Conservation (phyloP, 495 filamentous ascomycete species). For the Pyrenula aspistea region DNA sequence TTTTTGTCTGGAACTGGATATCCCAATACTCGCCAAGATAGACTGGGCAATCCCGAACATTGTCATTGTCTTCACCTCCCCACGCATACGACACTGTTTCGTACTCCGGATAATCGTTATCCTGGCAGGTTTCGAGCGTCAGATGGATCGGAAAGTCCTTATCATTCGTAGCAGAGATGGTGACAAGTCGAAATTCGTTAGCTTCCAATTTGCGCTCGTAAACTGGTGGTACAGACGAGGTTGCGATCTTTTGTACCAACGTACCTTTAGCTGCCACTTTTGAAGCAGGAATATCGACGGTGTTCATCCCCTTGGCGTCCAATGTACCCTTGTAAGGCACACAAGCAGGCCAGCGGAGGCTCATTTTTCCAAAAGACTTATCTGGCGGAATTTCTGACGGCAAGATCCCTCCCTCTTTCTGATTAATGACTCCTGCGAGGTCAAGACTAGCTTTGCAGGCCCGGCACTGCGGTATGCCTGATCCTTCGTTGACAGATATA, state of each 20-base stretch:
- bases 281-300: not conserved
- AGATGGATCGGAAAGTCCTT: not conserved
- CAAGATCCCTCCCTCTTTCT: not conserved
- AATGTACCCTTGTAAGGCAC: not conserved
- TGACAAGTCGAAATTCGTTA: not conserved
- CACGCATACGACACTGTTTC: not conserved
- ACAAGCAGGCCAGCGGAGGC: not conserved
- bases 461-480: not conserved
- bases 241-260: not conserved
- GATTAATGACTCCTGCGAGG: not conserved
- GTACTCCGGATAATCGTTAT: not conserved
- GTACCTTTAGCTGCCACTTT: not conserved
- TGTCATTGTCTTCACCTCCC: not conserved
- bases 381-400: not conserved
- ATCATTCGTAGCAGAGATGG: not conserved
- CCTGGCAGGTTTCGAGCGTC: not conserved
- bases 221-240: not conserved
- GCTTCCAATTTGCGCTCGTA: not conserved
- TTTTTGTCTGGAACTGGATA: not conserved
- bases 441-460: not conserved
- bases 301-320: not conserved
- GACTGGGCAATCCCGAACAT: not conserved
- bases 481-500: not conserved
- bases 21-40: not conserved
- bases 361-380: not conserved